Evolutionary conservation across 371 early-diverging fungal species (phyloP).

Genomic region (Basidiobolus meristosporus): DNA sequence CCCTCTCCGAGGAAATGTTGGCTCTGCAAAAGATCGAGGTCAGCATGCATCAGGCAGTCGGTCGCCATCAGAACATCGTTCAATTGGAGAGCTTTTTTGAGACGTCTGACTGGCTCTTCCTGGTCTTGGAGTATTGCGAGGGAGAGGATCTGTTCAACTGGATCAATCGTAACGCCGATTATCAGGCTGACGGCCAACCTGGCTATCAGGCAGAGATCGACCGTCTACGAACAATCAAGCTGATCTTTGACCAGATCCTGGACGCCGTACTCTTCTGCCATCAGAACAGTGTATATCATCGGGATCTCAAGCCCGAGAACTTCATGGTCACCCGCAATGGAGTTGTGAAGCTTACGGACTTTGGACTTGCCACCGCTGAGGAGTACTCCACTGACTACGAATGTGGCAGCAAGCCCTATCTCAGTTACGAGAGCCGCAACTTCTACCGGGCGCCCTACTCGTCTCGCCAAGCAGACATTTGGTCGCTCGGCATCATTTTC

Average conservation of each 20-base stretch:
- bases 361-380: conserved; percentile 78
- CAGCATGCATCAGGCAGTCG: too few species aligned
- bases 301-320: conserved; percentile 54
- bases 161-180: conserved; percentile 7
- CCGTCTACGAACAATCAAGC: too few species aligned
- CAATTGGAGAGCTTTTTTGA: too few species aligned
- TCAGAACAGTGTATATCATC: conserved; percentile 30
- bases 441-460: conserved; percentile 21
- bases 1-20: too few species aligned
- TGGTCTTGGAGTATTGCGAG: conserved; percentile 30
- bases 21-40: too few species aligned
- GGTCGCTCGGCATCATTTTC: conserved; percentile 42
- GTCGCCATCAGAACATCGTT: too few species aligned
- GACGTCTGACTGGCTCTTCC: conserved; percentile 9
- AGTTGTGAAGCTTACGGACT: conserved; percentile 75
- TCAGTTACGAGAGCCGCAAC: conserved; percentile 48
- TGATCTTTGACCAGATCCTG: background rate
- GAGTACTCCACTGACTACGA: conserved; percentile 55
- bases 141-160: conserved; percentile 26
- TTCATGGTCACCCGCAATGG: conserved; percentile 12
- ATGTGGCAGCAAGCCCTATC: conserved; percentile 69
- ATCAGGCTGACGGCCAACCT: too few species aligned
- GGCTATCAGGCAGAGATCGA: too few species aligned
- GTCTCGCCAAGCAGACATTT: conserved; percentile 28
- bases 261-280: conserved; percentile 9